Conservation (phyloP, 441 rosid species). For the Erodium texanum region DNA sequence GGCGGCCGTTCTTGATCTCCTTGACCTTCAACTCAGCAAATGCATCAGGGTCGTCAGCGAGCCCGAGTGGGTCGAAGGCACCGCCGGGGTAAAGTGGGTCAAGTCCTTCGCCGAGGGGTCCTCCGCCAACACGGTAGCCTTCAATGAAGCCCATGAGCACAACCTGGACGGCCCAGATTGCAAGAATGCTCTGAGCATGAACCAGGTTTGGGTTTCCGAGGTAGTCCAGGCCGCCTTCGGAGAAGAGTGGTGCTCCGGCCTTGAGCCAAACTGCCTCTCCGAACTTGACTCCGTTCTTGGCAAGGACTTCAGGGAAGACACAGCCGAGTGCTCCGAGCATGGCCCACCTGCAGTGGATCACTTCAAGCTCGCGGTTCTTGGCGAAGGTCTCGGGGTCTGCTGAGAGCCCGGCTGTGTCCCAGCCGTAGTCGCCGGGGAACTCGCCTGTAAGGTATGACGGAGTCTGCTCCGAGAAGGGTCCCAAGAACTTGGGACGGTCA, state of each 20-base stretch:
- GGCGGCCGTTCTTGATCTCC: slow-evolving; percentile 22
- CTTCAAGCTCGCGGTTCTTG: slow-evolving; percentile 8
- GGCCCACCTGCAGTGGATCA: slow-evolving; percentile 7
- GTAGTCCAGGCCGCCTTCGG: slow-evolving; percentile 14
- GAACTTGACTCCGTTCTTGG: neutral
- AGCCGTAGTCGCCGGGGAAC: slow-evolving; percentile 20
- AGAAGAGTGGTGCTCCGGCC: slow-evolving; percentile 4
- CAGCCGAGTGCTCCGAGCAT: neutral
- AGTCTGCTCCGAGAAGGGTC: slow-evolving; percentile 20
- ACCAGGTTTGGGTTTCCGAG: slow-evolving; percentile 21
- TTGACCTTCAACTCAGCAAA: slow-evolving; percentile 15
- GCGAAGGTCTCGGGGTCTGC: slow-evolving; percentile 5
- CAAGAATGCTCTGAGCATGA: slow-evolving; percentile 22
- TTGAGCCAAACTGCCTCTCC: slow-evolving; percentile 7
- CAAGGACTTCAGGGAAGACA: neutral
- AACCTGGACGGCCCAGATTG: slow-evolving; percentile 22
- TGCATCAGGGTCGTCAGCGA: neutral
- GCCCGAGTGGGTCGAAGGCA: neutral
- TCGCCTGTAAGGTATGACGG: slow-evolving; percentile 21
- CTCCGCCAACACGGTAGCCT: slow-evolving; percentile 18
- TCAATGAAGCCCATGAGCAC: slow-evolving; percentile 20
- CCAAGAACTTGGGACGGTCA: slow-evolving; percentile 20
- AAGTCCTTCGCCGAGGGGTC: slow-evolving; percentile 19
- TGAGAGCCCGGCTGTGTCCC: neutral
- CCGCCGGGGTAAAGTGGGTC: slow-evolving; percentile 10